A percentile compares a stretch with the other conserved stretches of the same genome.
These are phyloP conservation scores for Dothistroma pini DNA, from an alignment of 2,329 filamentous ascomycete genomes.

Conservation along the genomic window DNA sequence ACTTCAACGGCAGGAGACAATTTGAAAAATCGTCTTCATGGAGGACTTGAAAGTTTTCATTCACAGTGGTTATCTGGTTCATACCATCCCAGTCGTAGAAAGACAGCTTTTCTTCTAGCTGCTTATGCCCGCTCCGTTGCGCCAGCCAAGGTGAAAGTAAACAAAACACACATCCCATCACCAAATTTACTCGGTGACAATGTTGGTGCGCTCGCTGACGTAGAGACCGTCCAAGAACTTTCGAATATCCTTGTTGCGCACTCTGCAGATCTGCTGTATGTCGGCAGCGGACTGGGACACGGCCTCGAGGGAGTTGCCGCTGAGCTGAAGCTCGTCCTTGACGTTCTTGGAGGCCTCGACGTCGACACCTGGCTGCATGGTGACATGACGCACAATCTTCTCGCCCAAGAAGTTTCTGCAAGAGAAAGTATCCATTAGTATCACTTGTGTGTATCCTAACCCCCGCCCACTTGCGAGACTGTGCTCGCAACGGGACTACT, in stretches of 20 bases:
- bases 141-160: neutral
- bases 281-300: conserved; percentile 98
- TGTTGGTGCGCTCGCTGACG: conserved; percentile 98
- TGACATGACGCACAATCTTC: conserved; percentile 94
- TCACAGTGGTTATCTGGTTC: neutral
- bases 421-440: conserved; percentile 21
- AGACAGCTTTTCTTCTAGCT: neutral
- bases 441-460: conserved; percentile 3
- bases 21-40: neutral
- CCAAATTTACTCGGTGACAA: conserved; percentile 48
- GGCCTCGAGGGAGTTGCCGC: conserved; percentile 92
- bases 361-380: conserved; percentile 85
- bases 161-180: conserved; percentile 9
- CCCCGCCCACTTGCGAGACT: neutral
- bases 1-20: neutral
- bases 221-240: conserved; percentile 99
- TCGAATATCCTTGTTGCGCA: conserved; percentile 99
- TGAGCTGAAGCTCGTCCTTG: conserved; percentile 96
- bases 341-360: conserved; percentile 85
- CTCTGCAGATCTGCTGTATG: conserved; percentile 99
- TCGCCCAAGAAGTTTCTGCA: conserved; percentile 94
- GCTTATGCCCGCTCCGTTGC: neutral
- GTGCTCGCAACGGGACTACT: conserved; percentile 2
- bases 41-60: neutral
- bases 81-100: neutral